Conservation (phyloP, 352 stramenopile genomes). For the Pythium sp. region DNA sequence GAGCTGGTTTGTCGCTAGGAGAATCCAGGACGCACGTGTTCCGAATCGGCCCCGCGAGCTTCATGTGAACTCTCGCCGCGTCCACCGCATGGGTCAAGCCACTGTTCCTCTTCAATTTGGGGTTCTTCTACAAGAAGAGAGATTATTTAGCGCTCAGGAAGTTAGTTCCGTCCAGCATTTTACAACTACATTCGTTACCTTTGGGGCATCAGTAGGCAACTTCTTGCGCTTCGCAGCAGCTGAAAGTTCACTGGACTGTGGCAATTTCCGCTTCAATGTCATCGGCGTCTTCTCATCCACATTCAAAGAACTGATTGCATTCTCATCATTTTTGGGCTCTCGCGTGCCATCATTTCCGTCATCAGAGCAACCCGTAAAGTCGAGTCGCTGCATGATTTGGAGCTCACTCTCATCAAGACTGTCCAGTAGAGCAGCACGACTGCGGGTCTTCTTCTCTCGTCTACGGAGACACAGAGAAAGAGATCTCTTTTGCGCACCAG, state of each 20-base stretch:
- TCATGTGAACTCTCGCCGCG: constrained; percentile 1
- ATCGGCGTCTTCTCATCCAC: constrained; percentile 1
- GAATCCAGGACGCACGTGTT: constrained; percentile 5
- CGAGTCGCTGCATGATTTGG: constrained; percentile 16
- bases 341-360: neutral
- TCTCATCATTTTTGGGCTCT: constrained; percentile 1
- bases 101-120: neutral
- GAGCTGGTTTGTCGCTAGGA: neutral
- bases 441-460: constrained; percentile 11
- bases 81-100: neutral
- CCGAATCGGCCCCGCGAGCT: neutral
- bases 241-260: neutral
- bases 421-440: neutral
- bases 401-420: neutral
- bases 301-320: neutral
- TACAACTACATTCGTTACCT: neutral
- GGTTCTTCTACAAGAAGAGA: neutral
- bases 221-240: constrained; percentile 3
- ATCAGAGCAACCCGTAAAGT: constrained; percentile 14
- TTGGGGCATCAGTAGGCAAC: neutral
- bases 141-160: neutral
- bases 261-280: neutral
- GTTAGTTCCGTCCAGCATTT: neutral
- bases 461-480: neutral
- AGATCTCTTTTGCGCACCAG: neutral